Evolutionary conservation across 2,329 filamentous ascomycete genomes (phyloP).

Genomic region (Davidsoniella neocaledoniae): DNA sequence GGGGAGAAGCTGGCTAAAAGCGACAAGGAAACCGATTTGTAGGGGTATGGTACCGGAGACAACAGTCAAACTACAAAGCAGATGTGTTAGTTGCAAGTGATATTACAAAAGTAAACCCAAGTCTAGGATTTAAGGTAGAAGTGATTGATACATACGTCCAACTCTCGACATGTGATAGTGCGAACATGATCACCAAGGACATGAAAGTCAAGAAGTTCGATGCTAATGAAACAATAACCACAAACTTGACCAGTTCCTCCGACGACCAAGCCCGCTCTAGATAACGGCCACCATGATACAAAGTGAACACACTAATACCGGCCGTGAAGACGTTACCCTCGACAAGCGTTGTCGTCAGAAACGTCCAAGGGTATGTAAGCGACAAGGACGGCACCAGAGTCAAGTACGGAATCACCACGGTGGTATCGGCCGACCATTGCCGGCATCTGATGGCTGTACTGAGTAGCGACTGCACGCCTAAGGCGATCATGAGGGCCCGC

Average conservation of each 20-base stretch:
- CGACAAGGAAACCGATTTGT: slow-evolving; percentile 85
- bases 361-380: slow-evolving; percentile 83
- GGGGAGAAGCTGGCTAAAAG: slow-evolving; percentile 93
- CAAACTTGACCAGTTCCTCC: slow-evolving; percentile 78
- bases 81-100: slow-evolving; percentile 14
- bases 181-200: slow-evolving; percentile 57
- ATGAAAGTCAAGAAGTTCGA: slow-evolving; percentile 65
- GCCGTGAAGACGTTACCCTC: slow-evolving; percentile 88
- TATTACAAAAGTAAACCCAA: background rate
- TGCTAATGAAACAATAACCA: slow-evolving; percentile 58
- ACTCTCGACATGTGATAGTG: slow-evolving; percentile 46
- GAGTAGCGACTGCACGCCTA: slow-evolving; percentile 64
- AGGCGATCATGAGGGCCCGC: slow-evolving; percentile 56
- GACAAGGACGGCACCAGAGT: slow-evolving; percentile 72
- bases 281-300: slow-evolving; percentile 88
- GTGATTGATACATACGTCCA: slow-evolving; percentile 43
- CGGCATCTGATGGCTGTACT: slow-evolving; percentile 63
- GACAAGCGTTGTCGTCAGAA: slow-evolving; percentile 69
- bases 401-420: slow-evolving; percentile 68
- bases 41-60: slow-evolving; percentile 80
- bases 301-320: slow-evolving; percentile 54
- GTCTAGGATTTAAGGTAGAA: background rate
- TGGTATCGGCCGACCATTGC: slow-evolving; percentile 45
- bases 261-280: slow-evolving; percentile 93
- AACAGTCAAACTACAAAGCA: slow-evolving; percentile 46